Evolutionary conservation across 805 yeast genomes (phyloP).

Genomic region (Ogataea populi-albae): DNA sequence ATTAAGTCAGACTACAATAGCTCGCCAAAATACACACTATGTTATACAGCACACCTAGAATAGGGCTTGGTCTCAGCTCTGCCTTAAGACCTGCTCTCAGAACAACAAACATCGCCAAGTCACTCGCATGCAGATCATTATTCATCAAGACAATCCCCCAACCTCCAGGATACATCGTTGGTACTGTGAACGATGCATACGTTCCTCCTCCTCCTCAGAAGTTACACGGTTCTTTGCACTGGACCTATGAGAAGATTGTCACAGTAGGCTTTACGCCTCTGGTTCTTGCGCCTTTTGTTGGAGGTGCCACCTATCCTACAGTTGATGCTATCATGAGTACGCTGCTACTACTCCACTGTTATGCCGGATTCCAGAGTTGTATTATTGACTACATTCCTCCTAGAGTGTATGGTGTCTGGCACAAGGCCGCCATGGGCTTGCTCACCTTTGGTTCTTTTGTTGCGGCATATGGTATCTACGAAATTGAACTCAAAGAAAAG

Average conservation of each 20-base stretch:
- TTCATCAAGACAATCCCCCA: constrained; percentile 40
- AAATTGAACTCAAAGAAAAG: constrained; percentile 61
- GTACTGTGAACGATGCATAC: constrained; percentile 70
- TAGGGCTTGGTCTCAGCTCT: constrained; percentile 24
- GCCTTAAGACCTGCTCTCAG: constrained; percentile 8
- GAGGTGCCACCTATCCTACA: constrained; percentile 50
- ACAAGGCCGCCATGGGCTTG: constrained; percentile 55
- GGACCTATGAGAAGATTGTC: constrained; percentile 66
- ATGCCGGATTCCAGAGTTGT: constrained; percentile 73
- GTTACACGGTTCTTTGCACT: constrained; percentile 67
- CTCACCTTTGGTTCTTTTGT: constrained; percentile 62
- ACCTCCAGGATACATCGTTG: constrained; percentile 72
- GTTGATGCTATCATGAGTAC: constrained; percentile 58
- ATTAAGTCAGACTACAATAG: too few species aligned
- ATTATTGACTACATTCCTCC: constrained; percentile 75
- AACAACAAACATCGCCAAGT: constrained; percentile 6
- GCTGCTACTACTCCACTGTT: constrained; percentile 58
- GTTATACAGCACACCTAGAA: too few species aligned
- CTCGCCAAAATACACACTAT: too few species aligned
- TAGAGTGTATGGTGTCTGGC: constrained; percentile 68
- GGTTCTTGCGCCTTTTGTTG: constrained; percentile 55
- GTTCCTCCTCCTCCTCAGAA: constrained; percentile 55
- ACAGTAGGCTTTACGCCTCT: constrained; percentile 64
- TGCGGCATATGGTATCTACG: constrained; percentile 68
- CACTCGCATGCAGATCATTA: constrained; percentile 16